Base-by-base conservation (phyloP, 768 basidiomycete species). In the Heimioporus sp. region DNA sequence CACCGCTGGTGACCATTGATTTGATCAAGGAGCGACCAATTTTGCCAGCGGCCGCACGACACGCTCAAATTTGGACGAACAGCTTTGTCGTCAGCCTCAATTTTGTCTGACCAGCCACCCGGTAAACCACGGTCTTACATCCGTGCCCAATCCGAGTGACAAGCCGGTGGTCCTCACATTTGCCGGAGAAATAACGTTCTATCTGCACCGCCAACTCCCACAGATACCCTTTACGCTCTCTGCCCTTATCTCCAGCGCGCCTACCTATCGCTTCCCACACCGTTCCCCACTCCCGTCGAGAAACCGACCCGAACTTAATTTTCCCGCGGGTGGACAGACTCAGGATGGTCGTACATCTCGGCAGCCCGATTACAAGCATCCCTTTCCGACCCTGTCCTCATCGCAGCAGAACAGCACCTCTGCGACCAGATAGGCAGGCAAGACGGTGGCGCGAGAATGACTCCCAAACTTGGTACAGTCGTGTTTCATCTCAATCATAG, bases 361-460 rank as follows among this genome's bases (percentile, higher is more conserved):
- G 47, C 51, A 13, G 45, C 56, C 41, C 56, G 52, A 41, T n/a
- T 67, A 13, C 57, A 51, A 9, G 50, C 59, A 24, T 67, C 64
- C 5, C 30, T 65, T 15, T 52, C 65, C 21, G 65, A 59, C 17
- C 56, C 65, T 34, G 55, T 62, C 32, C 57, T 65, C 48, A 50
- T 56, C 46, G 55, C 55, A 20, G 52, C 58, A 38, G 58, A 65
- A 30, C 46, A 48, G 36, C 44, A 39, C 19, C 51, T 64, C 5
- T 46, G 51, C 32, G 16, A 12, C 16, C 24, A 24, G 24, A 15
- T 5, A 10, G 34, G 11, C 34, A 11, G 15, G 34, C 9, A 35
- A 4, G 21, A 44, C 48, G 35, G 42, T 11, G 35, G 37, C 39
- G 34, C 48, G 34, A 41, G 28, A 37, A 48, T 30, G 34, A n/a